Conservation (phyloP, 768 basidiomycete species). For the Leccinum obscurum region DNA sequence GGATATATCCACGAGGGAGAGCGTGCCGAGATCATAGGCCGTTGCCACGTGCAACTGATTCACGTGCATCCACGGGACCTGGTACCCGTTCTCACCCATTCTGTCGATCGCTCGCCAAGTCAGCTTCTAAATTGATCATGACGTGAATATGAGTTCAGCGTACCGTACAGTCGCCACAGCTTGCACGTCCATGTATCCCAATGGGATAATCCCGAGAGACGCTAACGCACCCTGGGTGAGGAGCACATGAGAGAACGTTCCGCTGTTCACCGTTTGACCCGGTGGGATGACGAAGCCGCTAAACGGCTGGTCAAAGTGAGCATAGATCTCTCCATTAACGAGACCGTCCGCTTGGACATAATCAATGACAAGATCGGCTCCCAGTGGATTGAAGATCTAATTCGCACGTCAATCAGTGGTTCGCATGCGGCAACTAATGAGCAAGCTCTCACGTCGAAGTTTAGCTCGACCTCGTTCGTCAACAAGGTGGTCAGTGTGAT, state of each 20-base stretch:
- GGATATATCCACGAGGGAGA: constrained; percentile 22
- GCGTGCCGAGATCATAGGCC: constrained; percentile 35
- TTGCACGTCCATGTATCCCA: constrained; percentile 53
- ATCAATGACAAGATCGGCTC: constrained; percentile 54
- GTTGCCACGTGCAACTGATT: constrained; percentile 54
- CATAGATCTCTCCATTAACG: constrained; percentile 53
- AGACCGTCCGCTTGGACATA: constrained; percentile 57
- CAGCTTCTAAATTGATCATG: neutral
- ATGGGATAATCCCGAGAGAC: constrained; percentile 58
- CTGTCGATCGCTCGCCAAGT: constrained; percentile 16
- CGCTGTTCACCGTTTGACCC: constrained; percentile 60
- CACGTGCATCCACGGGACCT: constrained; percentile 65
- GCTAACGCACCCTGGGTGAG: constrained; percentile 57
- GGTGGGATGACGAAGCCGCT: constrained; percentile 56
- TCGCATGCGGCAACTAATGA: neutral
- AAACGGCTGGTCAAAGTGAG: constrained; percentile 59
- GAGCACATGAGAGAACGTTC: constrained; percentile 54
- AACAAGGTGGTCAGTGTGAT: constrained; percentile 52
- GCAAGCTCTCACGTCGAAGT: constrained; percentile 51
- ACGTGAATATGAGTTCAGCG: constrained; percentile 12
- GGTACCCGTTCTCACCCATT: constrained; percentile 56
- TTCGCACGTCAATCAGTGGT: constrained; percentile 1
- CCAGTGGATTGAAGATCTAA: constrained; percentile 56
- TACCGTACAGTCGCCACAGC: constrained; percentile 45
- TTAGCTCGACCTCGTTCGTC: constrained; percentile 50